Conservation (phyloP, 2,329 filamentous ascomycete genomes). For the Neonectria sp. region DNA sequence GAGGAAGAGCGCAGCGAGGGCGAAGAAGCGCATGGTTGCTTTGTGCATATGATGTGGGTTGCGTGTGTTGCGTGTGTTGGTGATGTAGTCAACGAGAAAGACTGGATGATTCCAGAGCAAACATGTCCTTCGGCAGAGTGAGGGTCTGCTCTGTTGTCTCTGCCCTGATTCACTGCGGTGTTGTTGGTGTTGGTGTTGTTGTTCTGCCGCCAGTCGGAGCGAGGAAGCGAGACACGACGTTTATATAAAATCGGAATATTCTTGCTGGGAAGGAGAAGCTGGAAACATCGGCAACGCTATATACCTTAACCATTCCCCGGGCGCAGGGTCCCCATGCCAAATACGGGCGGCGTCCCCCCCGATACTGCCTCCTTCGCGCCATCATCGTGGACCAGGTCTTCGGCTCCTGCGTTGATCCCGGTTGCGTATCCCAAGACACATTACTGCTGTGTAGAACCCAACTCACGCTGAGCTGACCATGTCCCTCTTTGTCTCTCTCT, state of each 20-base stretch:
- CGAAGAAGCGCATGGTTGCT: constrained; percentile 44
- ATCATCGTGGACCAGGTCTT: neutral
- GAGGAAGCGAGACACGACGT: neutral
- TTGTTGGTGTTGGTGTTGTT: neutral
- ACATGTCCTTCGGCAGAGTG: neutral
- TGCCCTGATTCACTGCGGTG: neutral
- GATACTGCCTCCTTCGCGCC: neutral
- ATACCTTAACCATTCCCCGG: neutral
- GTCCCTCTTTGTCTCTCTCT: neutral
- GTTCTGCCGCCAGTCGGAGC: too few relatives aligned
- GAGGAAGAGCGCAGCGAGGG: constrained; percentile 43
- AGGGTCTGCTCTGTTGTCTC: neutral
- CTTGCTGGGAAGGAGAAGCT: neutral
- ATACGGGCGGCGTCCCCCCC: neutral
- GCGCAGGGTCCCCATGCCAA: neutral
- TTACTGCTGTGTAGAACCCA: neutral
- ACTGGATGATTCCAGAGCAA: too few relatives aligned
- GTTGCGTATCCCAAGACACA: neutral
- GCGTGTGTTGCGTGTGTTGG: neutral
- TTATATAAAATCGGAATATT: constrained; percentile 11
- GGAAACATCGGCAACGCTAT: neutral
- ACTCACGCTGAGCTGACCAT: too few relatives aligned
- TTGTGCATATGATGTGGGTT: neutral
- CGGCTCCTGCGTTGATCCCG: neutral
- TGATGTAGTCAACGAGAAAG: neutral